A percentile compares a stretch with the other conserved stretches of the same genome.
Conservation (phyloP, 179 eudicot species). For the Monotropa hypopitys region DNA sequence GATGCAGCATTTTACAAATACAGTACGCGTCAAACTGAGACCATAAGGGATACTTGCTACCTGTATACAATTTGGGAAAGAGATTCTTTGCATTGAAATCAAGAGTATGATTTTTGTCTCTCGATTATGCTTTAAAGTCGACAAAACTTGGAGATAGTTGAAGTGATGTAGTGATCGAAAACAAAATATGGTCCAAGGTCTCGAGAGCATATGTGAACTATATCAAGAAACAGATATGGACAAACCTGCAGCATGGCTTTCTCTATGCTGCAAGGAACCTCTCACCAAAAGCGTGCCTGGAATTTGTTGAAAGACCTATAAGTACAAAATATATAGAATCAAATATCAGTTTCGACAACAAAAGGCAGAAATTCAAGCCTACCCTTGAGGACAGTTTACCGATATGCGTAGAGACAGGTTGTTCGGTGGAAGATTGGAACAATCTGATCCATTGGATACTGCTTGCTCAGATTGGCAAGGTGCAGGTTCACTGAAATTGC, state of each 20-base stretch:
- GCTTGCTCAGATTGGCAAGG: slow-evolving; percentile 12
- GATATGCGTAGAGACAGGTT: slow-evolving; percentile 38
- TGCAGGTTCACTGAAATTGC: slow-evolving; percentile 17
- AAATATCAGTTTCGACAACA: neutral
- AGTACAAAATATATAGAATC: neutral
- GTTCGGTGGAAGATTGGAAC: slow-evolving; percentile 10
- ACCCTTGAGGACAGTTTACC: slow-evolving; percentile 25
- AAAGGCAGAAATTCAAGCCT: neutral
- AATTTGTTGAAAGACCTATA: slow-evolving; percentile 80
- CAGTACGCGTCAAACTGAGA: neutral
- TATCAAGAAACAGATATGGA: neutral
- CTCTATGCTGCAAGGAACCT: slow-evolving; percentile 53
- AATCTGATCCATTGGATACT: slow-evolving; percentile 15
- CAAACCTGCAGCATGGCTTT: slow-evolving; percentile 38
- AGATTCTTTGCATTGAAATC: neutral
- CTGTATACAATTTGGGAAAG: neutral
- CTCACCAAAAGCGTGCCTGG: slow-evolving; percentile 79
- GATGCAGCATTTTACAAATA: neutral
- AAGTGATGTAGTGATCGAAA: neutral
- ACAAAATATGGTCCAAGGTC: neutral
- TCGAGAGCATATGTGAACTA: neutral
- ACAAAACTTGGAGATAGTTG: neutral
- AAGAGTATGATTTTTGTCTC: no score
- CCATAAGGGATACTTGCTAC: neutral
- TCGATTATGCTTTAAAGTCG: neutral